These are phyloP conservation scores for cucumber (Cucumis sativus) DNA, from an alignment of 306 rosid genomes.

Conservation along the genomic window DNA sequence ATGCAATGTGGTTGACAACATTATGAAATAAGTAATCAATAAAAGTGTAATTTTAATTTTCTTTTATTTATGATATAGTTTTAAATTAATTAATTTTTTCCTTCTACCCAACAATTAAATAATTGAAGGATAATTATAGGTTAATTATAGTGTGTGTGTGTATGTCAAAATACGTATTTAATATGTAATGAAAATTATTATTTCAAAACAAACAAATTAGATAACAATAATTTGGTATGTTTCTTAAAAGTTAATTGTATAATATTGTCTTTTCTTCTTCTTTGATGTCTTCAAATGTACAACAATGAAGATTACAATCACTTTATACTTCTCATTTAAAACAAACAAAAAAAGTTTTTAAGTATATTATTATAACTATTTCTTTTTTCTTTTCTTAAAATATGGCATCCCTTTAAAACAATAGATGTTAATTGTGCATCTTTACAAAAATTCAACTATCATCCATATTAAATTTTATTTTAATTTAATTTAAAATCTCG, in stretches of 20 bases:
- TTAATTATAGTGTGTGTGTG: background rate
- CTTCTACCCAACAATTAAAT: background rate
- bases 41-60: background rate
- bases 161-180: background rate
- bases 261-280: background rate
- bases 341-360: background rate
- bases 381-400: too few relatives aligned
- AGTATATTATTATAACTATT: too few relatives aligned
- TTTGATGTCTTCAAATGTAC: background rate
- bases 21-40: conserved; percentile 15
- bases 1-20: conserved; percentile 22
- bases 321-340: background rate
- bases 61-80: background rate
- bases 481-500: too few relatives aligned
- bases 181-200: background rate
- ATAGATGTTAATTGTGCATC: too few relatives aligned
- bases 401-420: too few relatives aligned
- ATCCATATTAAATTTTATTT: too few relatives aligned
- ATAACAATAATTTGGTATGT: background rate
- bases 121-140: background rate
- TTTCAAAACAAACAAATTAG: background rate
- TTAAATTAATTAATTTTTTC: background rate
- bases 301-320: background rate
- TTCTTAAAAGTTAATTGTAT: conserved; percentile 3
- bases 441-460: too few relatives aligned